Base-by-base conservation (phyloP, 148 eudicot genomes). In the Suaeda aralocaspica region DNA sequence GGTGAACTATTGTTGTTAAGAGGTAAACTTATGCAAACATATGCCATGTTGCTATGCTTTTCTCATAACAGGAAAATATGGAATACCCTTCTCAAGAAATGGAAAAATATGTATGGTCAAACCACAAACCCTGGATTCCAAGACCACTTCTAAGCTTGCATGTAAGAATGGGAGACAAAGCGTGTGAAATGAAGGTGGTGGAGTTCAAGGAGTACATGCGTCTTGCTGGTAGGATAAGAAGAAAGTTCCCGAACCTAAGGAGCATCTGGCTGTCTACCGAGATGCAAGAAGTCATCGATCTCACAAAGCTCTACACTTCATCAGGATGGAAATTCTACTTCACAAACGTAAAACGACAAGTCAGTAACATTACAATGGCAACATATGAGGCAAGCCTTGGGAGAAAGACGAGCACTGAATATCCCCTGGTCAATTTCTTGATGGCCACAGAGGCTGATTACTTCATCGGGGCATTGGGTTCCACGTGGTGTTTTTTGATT, bases 101-200 rank as follows among this genome's bases (percentile, higher is more conserved):
- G 14, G 99, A 91, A 68, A 80, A 74, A 66, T 95, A 76, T 30
- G 96, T 91, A 42, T 91, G 99, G 99, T 91, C 88, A 9, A 82
- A 80, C 73, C 88, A 81, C 73, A 86, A 82, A 72, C 92, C 97
- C 12, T 95, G 97, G 97, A 82, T 86, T 26, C 97, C 99, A 0
- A 82, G 90, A 48, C 97, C 97, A 1, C 73, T 91, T 58, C 78
- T 91, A 53, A 95, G 99, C 86, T 79, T 95, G 76, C 99, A 95
- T 51, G 99, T 95, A 5, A 73, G 99, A 31, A 95, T 91, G 97
- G 99, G 99, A 48, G 99, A 95, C 76, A 95, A 95, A 72, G 97
- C 93, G 5, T 82, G 89, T 52, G 96, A 95, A 78, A 95, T 95
- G 99, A 85, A 84, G 73, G 83, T 95, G 2, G 93, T 91, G 8